Base-by-base conservation (phyloP, 495 filamentous ascomycete species). In the Filosporella fistucella region DNA sequence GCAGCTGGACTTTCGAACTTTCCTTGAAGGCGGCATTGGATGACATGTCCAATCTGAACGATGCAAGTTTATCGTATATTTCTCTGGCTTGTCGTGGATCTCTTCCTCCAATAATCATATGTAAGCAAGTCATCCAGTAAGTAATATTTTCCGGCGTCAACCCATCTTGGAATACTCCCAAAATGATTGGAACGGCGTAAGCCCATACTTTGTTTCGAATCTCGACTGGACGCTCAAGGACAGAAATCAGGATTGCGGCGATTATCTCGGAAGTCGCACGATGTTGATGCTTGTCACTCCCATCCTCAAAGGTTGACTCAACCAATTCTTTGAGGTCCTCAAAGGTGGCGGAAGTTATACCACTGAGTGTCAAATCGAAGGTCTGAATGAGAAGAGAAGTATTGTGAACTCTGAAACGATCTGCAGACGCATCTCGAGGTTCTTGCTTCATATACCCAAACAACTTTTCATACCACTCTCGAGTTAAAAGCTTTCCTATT, bases 1-100 rank as follows among this genome's bases (percentile, higher is more conserved):
- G 71, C 12, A 97, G 75, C 55, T 93, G 86, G 34, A 99, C 86
- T 68, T 96, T 96, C 4, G 91, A 90, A 47, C 91, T 96, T 57
- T 99, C 94, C 65, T 99, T 99, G 77, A 99, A 99, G 9, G 93
- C 93, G 4, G 93, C 93, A 63, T 97, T 96, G 0, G 91, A 96
- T 18, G 79, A 68, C 85, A 96, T 91, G 58, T 99, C 93, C 16
- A 99, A 71, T 25, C 87, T 77, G 76, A 95, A 96, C 49, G 81
- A 79, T 11, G 82, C 80, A 26, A 99, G 75, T 72, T 82, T 86
- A 50, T 91, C 85, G 21, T 95, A 77, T 45, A 99, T 70, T 42
- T 95, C 94, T 77, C 84, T 89, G 3, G 80, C 80, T 42, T 91
- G 78, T 49, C 93, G 75, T 14, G 93, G 90, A 64, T 99, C 93